Evolutionary conservation across 768 basidiomycete species (phyloP).

Genomic region (Brasilioporus rufonigricans): DNA sequence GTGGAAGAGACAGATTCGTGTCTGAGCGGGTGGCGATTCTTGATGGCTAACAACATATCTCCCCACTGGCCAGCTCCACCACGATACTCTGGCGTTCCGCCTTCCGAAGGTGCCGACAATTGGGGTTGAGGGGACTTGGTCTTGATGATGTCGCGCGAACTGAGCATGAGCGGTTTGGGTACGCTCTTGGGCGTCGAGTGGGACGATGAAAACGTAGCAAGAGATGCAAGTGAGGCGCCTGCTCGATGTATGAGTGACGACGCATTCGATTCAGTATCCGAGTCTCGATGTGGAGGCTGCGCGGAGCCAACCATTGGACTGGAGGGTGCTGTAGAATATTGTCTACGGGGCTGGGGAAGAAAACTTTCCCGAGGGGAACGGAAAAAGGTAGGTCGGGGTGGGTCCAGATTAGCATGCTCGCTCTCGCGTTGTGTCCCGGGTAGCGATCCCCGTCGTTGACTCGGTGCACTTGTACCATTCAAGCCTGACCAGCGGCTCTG

Average conservation of each 20-base stretch:
- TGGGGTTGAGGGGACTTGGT: slow-evolving; percentile 10
- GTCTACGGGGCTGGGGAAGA: slow-evolving; percentile 36
- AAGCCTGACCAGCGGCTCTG: slow-evolving; percentile 15
- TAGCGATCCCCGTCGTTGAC: slow-evolving; percentile 39
- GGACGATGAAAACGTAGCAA: slow-evolving; percentile 40
- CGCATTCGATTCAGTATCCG: slow-evolving; percentile 12
- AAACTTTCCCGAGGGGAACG: slow-evolving; percentile 56
- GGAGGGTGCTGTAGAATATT: slow-evolving; percentile 27
- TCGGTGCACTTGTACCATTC: not conserved
- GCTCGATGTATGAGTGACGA: slow-evolving; percentile 38
- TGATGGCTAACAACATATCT: slow-evolving; percentile 40
- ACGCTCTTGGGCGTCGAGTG: slow-evolving; percentile 44
- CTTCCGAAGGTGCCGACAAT: slow-evolving; percentile 34
- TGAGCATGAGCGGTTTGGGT: slow-evolving; percentile 67
- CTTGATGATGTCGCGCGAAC: slow-evolving; percentile 46
- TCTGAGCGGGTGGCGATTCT: slow-evolving; percentile 37
- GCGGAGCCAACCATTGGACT: slow-evolving; percentile 27
- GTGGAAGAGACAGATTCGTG: slow-evolving; percentile 61
- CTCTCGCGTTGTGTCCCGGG: slow-evolving; percentile 37
- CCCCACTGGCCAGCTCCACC: slow-evolving; percentile 41
- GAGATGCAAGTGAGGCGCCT: slow-evolving; percentile 40
- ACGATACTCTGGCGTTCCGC: slow-evolving; percentile 34
- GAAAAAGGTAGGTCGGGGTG: slow-evolving; percentile 57
- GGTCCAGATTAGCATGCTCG: slow-evolving; percentile 41
- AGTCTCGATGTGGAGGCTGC: slow-evolving; percentile 18